phyloP scores from a whole-genome alignment of 2,329 filamentous ascomycete species.

The Acrocalymma vagum region DNA sequence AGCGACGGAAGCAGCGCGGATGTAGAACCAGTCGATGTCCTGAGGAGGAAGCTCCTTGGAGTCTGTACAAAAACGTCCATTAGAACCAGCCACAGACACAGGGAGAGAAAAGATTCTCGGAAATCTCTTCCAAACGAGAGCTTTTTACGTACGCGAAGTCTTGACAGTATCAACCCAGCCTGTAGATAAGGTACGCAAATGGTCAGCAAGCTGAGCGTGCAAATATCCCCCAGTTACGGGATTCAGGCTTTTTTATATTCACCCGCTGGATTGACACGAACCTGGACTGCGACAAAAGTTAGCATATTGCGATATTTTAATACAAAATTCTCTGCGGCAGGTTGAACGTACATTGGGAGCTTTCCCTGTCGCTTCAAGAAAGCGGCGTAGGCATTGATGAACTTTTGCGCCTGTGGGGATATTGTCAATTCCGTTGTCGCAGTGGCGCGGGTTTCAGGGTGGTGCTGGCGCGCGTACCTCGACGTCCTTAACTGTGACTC shows the following conservation, averaged over 20 bases:
- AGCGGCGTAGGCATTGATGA: conserved; percentile 84
- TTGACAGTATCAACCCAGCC: conserved; percentile 99
- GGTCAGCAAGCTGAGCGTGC: conserved; percentile 51
- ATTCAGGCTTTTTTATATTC: conserved; percentile 60
- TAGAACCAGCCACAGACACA: conserved; percentile 14
- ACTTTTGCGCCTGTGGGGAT: conserved; percentile 76
- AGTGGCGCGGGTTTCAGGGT: not conserved
- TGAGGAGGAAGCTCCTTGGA: conserved; percentile 98
- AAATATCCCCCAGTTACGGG: conserved; percentile 62
- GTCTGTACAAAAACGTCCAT: conserved; percentile 56
- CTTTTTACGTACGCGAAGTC: conserved; percentile 76
- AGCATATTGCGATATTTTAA: conserved; percentile 22
- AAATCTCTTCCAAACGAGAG: no score
- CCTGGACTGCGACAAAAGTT: conserved; percentile 63
- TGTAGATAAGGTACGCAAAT: conserved; percentile 65
- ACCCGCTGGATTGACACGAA: conserved; percentile 61
- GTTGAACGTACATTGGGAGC: conserved; percentile 70
- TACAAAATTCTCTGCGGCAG: not conserved
- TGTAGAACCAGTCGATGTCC: conserved; percentile 94
- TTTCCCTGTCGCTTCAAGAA: conserved; percentile 96
- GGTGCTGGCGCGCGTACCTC: conserved; percentile 70
- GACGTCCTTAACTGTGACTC: conserved; percentile 85
- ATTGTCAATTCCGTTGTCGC: conserved; percentile 15
- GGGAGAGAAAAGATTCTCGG: conserved; percentile 17
- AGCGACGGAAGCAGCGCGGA: conserved; percentile 91